Evolutionary conservation across 495 filamentous ascomycete species (phyloP).

Genomic region (Clavariopsis aquatica): DNA sequence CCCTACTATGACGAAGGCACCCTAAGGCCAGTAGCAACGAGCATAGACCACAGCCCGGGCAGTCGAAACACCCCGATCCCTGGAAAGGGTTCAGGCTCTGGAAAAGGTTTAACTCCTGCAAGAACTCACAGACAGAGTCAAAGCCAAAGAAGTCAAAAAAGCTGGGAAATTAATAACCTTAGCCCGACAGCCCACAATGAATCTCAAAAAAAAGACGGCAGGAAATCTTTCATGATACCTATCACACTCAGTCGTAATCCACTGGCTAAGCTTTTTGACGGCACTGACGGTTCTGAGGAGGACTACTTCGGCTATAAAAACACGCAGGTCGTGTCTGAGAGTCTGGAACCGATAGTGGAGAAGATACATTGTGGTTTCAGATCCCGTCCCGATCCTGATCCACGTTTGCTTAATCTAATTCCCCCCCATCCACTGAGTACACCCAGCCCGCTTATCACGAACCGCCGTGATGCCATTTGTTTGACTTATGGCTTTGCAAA

Average conservation of each 20-base stretch:
- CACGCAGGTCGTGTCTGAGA: neutral
- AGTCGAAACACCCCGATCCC: too few species aligned
- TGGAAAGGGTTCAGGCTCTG: too few species aligned
- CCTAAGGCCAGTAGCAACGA: neutral
- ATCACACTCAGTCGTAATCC: constrained; percentile 12
- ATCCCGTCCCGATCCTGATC: neutral
- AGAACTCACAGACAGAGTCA: neutral
- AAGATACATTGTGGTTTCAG: neutral
- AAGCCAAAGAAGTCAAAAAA: neutral
- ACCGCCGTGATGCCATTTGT: constrained; percentile 4
- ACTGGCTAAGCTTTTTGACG: constrained; percentile 26
- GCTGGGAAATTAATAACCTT: neutral
- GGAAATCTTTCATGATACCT: neutral
- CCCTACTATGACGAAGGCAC: neutral
- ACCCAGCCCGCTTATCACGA: neutral
- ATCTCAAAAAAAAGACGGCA: constrained; percentile 6
- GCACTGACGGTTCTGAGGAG: constrained; percentile 7
- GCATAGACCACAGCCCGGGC: neutral
- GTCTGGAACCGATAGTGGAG: neutral
- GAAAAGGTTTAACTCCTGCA: neutral
- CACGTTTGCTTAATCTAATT: constrained; percentile 1
- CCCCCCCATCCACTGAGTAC: constrained; percentile 8
- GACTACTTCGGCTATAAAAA: neutral
- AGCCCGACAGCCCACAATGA: neutral
- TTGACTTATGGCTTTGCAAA: neutral